Base-by-base conservation (phyloP, 2,329 filamentous ascomycete species). In the Graphiopsis chlorocephala region DNA sequence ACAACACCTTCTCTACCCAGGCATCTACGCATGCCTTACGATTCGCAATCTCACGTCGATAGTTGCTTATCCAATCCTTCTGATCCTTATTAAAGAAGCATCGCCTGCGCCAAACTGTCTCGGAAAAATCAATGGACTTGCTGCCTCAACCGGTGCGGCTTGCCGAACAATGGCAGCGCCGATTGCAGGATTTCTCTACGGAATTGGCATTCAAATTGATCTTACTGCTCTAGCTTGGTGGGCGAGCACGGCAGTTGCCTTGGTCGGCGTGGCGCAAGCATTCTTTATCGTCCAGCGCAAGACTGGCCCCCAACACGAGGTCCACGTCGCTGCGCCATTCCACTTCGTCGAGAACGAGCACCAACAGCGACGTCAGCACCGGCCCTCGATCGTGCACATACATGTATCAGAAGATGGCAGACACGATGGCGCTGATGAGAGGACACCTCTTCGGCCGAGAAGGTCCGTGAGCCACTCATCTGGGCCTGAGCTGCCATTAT, bases 11-110 rank as follows among this genome's bases (percentile, higher is more conserved):
- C 74, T 89, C 11, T 88, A 87, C 56, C 74, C 83, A 0, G 87
- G 86, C 11, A 86, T 92, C 28, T 91, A 90, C 73, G 75, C 81
- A n/a, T 88, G 87, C 48, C 79, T 92, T 35, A 78, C 85, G 1
- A 77, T 90, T 64, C 87, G 90, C 68, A 90, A 89, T 69, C 79
- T 90, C 63, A 85, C 88, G 63, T 88, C 87, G 8, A 90, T 91
- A 68, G 81, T 91, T 38, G 86, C 85, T 25, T 90, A 88, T 42
- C 89, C 89, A 0, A 83, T 90, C 10, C 82, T 89, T 0, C 80
- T 92, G 28, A 91, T 92, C 66, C 80, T 92, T 62, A 83, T 92
- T 72, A 92, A 92, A 75, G 87, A 91, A 77, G 87, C 89, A 1
- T 86, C 87, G 4, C 88, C 88, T 0, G 83, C 85, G 4, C 80